Base-by-base conservation (phyloP, 2,329 filamentous ascomycete genomes). In the Aureobasidium sp. region DNA sequence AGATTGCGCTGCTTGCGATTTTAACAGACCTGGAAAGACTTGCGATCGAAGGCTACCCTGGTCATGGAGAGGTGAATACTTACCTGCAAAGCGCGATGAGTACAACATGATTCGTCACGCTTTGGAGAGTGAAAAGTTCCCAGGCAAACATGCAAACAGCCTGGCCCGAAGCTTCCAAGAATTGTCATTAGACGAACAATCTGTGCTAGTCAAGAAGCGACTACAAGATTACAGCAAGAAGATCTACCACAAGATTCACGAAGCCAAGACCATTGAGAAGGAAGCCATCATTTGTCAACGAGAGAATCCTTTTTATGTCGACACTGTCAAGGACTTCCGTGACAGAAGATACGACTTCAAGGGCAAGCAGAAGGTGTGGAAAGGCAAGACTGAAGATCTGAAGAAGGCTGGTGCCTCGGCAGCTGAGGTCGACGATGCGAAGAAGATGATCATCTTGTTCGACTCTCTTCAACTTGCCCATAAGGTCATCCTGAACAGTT, bases 271-370 rank as follows among this genome's bases (percentile, higher is more conserved):
- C 0, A 94, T 95, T 62, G 88, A 94, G 64, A 86, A 92, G 60
- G 94, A 99, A 74, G 94, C 95, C 11, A 97, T 99, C 71, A 97
- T 99, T 69, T 99, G 94, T 70, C 94, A 99, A 72, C 85, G 94
- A 65, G 94, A 99, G 72, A 99, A 99, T 64, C 94, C 94, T 0
- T 99, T 99, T 73, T 99, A 99, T 70, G 93, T 99, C 69, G 85
- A 99, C 71, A 99, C 94, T 0, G 94, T 99, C 57, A 88, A 89
- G 69, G 88, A 94, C 75, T 99, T 99, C 75, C 88, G 94, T 79
- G 95, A 99, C 77, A 89, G 94, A 73, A 85, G 94, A 65, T 99
- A 99, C 72, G 92, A 99, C 74, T 99, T 96, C 81, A 99, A 99
- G 74, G 95, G 93, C 62, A 89, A 97, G 71, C 91, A 96, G 65